phyloP scores from a whole-genome alignment of 495 filamentous ascomycete species.

The Halenospora varia region DNA sequence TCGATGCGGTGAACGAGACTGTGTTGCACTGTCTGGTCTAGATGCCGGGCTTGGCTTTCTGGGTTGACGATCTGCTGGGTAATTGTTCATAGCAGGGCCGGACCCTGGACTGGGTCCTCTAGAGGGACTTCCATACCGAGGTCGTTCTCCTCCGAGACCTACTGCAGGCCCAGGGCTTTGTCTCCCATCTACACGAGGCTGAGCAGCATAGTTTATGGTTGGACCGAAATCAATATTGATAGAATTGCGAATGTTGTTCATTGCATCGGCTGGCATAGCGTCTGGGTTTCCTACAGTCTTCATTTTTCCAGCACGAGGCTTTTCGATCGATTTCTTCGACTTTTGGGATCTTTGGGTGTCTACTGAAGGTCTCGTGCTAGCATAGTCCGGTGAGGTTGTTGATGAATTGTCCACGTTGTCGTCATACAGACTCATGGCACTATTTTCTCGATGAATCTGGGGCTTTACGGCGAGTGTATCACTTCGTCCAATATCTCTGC shows the following conservation, averaged over 20 bases:
- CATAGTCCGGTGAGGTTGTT: constrained; percentile 54
- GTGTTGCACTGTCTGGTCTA: constrained; percentile 8
- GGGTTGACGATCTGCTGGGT: background rate
- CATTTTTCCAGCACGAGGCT: constrained; percentile 75
- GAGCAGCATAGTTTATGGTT: constrained; percentile 61
- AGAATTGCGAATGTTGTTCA: background rate
- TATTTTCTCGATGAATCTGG: constrained; percentile 31
- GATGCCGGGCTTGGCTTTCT: background rate
- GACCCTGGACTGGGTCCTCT: constrained; percentile 12
- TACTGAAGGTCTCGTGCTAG: constrained; percentile 63
- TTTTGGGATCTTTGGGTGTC: constrained; percentile 45
- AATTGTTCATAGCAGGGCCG: constrained; percentile 15
- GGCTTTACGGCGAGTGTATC: background rate
- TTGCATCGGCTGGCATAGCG: constrained; percentile 9
- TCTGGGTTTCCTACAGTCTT: constrained; percentile 71
- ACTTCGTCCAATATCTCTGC: background rate
- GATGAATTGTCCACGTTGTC: constrained; percentile 43
- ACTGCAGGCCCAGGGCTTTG: constrained; percentile 14
- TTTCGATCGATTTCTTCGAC: constrained; percentile 58
- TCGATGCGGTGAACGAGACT: constrained; percentile 13
- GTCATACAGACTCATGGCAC: constrained; percentile 39
- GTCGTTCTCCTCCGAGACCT: constrained; percentile 3
- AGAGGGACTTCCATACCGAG: constrained; percentile 2
- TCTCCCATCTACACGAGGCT: constrained; percentile 13
- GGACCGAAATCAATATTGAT: constrained; percentile 81